Base-by-base conservation (phyloP, 768 basidiomycete species). In the Lactifluus rugatus region DNA sequence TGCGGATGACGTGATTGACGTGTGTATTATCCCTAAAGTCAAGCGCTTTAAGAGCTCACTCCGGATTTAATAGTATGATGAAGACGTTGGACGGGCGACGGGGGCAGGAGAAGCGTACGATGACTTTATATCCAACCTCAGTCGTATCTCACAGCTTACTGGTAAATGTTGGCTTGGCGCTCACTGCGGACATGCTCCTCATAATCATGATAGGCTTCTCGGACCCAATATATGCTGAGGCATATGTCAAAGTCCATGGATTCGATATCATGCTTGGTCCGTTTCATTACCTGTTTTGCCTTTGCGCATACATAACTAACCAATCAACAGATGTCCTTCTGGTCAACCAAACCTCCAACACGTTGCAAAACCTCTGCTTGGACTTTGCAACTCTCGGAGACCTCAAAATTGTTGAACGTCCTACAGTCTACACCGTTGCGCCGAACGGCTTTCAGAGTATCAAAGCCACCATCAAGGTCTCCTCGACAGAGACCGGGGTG, bases 401-500 rank as follows among this genome's bases (percentile, higher is more conserved):
- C 67, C 79, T 99, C 53, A 97, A 97, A 70, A 85, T 99, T 13
- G 92, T 98, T 21, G 96, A 98, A 70, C 81, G 93, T n/a, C 94
- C 96, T 2, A 77, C 89, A 1, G 86, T 93, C 7, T 90, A 94
- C 67, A 97, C 94, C 0, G 81, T 98, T 41, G 95, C 84, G 1
- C 96, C 95, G 0, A 92, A 98, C 66, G 89, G 90, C 19, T 99
- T 98, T 87, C 95, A 96, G 73, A 93, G 87, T 69, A 93, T 98
- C 75, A 97, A 97, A 70, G 93, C 94, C 17, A 97, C 96, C 1
- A 94, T 99, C 75, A 98, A 99, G 76, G 89, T 95, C 1, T 94
- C 95, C 0, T 96, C 93, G 21, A 98, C 96, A 0, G 96, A 99
- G 72, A 98, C 96, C 1, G 96, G 94, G 44, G 94, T 97, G 61